Conservation (phyloP, 202 grass and related monocot species). For the Elaeis oleifera region DNA sequence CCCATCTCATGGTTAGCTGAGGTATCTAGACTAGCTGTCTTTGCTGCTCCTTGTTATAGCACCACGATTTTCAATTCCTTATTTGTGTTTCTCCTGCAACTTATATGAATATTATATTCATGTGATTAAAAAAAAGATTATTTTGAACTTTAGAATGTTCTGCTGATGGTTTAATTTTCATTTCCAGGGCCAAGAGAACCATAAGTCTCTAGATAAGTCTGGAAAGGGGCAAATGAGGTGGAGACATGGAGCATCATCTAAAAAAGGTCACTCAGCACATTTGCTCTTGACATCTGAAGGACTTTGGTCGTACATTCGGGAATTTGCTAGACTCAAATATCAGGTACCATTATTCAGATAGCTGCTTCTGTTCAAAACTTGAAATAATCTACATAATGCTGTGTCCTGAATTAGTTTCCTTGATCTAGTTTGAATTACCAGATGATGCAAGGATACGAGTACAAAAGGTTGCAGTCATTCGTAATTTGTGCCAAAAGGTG, state of each 20-base stretch:
- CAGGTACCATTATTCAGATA: conserved; percentile 35
- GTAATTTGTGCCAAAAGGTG: conserved; percentile 97
- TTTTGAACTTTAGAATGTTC: neutral
- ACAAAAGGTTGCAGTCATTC: conserved; percentile 63
- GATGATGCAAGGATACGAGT: conserved; percentile 51
- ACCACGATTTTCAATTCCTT: too few species aligned
- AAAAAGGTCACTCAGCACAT: conserved; percentile 39
- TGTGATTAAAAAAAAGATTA: too few species aligned
- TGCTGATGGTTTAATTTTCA: conserved; percentile 2
- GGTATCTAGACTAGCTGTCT: too few species aligned
- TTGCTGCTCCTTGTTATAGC: too few species aligned
- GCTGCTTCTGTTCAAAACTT: conserved; percentile 8
- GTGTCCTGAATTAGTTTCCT: conserved; percentile 7
- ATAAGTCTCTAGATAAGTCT: conserved; percentile 32
- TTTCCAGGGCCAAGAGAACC: conserved; percentile 38
- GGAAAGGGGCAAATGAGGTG: conserved; percentile 37
- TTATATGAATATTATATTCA: too few species aligned
- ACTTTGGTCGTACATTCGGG: conserved; percentile 65
- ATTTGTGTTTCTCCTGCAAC: too few species aligned
- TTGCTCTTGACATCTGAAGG: conserved; percentile 50
- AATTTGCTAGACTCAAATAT: conserved; percentile 88
- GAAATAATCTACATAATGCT: conserved; percentile 16
- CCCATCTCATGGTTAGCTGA: too few species aligned
- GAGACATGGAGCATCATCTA: conserved; percentile 39
- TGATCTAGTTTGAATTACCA: conserved; percentile 67